phyloP scores from a whole-genome alignment of 1,284 basidiomycete genomes.

The Ganoderma lingzhi region DNA sequence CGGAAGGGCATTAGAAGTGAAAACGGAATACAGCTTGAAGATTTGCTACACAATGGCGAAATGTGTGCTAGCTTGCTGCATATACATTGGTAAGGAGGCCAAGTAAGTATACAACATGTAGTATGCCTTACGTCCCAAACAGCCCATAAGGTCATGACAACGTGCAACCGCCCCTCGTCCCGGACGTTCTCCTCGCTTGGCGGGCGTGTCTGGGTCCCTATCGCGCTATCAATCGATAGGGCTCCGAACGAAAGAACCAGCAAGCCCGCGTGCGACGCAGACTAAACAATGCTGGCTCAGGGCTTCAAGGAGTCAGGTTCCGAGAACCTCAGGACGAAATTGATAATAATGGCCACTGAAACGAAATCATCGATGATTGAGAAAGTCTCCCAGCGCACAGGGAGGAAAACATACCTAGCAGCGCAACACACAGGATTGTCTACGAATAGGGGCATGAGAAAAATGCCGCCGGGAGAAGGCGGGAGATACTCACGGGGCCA shows the following conservation, averaged over 20 bases:
- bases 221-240: background rate
- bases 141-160: conserved; percentile 6
- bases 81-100: background rate
- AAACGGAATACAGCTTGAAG: background rate
- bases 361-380: conserved; percentile 3
- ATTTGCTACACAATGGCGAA: background rate
- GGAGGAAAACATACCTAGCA: conserved; percentile 70
- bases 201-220: background rate
- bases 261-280: background rate
- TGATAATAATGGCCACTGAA: conserved; percentile 87
- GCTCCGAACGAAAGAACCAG: background rate
- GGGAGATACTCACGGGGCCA: conserved; percentile 68
- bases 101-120: conserved; percentile 13
- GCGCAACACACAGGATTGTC: conserved; percentile 88
- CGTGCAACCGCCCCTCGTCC: background rate
- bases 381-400: background rate
- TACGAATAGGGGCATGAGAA: conserved; percentile 41
- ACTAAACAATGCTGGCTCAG: conserved; percentile 17
- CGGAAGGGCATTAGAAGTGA: background rate
- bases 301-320: conserved; percentile 11
- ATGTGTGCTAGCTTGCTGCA: conserved; percentile 2
- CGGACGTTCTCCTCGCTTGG: conserved; percentile 2
- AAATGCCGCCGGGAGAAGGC: conserved; percentile 24
- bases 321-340: conserved; percentile 87
- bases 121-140: conserved; percentile 3